These are phyloP conservation scores for Bondarzewia mesenterica DNA, from an alignment of 1,284 basidiomycete species.

Conservation along the genomic window DNA sequence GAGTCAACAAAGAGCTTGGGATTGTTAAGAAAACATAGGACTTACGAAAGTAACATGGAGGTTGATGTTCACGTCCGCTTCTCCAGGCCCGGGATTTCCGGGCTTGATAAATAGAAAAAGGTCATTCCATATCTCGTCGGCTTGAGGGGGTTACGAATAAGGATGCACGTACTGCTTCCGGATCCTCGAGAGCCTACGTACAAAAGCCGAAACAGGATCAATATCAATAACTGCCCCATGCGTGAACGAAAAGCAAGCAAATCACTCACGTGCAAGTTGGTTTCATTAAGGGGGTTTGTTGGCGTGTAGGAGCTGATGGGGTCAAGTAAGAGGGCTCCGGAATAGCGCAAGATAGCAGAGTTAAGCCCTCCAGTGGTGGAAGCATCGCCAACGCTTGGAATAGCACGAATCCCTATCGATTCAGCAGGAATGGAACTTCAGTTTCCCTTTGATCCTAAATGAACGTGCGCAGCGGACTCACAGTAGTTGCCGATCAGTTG, in stretches of 20 bases:
- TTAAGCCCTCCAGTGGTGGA: slow-evolving; percentile 33
- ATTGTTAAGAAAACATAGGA: neutral
- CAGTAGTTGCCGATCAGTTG: slow-evolving; percentile 35
- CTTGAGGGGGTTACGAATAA: neutral
- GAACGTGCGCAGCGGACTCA: neutral
- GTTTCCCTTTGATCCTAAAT: neutral
- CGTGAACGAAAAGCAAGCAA: neutral
- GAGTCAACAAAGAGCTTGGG: neutral
- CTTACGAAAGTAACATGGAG: slow-evolving; percentile 18
- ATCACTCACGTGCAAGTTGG: slow-evolving; percentile 17
- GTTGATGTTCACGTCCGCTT: slow-evolving; percentile 22
- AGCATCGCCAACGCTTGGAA: slow-evolving; percentile 1
- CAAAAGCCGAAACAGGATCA: neutral
- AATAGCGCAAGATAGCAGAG: slow-evolving; percentile 47
- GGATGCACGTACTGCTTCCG: neutral
- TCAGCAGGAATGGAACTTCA: slow-evolving; percentile 15
- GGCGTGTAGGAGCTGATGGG: slow-evolving; percentile 28
- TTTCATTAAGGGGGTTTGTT: slow-evolving; percentile 20
- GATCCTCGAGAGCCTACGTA: neutral
- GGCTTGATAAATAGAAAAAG: slow-evolving; percentile 7
- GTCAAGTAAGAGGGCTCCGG: slow-evolving; percentile 32
- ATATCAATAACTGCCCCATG: neutral
- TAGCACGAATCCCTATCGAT: neutral
- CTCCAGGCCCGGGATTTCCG: slow-evolving; percentile 18
- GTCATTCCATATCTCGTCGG: neutral